Evolutionary conservation across 768 basidiomycete species (phyloP).

Genomic region (Pisolithus sp.): DNA sequence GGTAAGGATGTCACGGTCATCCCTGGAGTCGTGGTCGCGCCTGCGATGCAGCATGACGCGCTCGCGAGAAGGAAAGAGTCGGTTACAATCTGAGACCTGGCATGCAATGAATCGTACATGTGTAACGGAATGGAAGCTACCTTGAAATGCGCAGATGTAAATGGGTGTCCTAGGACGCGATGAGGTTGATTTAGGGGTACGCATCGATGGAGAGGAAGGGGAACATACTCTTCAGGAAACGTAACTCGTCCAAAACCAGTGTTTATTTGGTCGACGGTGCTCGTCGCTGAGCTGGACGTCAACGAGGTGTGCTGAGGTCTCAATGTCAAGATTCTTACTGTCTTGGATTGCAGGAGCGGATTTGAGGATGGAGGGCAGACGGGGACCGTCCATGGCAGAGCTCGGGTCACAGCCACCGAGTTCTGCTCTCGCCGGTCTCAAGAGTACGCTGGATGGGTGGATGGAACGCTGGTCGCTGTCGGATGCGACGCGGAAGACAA

Average conservation of each 20-base stretch:
- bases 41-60: conserved; percentile 65
- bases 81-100: conserved; percentile 48
- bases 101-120: background rate
- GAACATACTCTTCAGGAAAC: conserved; percentile 55
- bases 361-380: conserved; percentile 29
- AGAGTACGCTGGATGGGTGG: background rate
- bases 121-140: conserved; percentile 25
- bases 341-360: conserved; percentile 28
- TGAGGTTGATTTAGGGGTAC: background rate
- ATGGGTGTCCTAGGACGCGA: conserved; percentile 57
- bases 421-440: too few species aligned
- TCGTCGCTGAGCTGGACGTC: conserved; percentile 33
- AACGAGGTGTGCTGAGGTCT: background rate
- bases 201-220: background rate
- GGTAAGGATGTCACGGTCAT: conserved; percentile 52
- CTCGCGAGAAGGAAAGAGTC: conserved; percentile 66
- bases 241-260: conserved; percentile 56
- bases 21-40: conserved; percentile 60
- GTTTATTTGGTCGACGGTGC: conserved; percentile 49
- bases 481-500: too few species aligned
- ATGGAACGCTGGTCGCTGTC: conserved; percentile 10
- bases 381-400: conserved; percentile 18
- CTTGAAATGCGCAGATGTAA: conserved; percentile 66
- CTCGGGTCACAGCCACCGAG: background rate
- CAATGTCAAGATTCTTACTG: conserved; percentile 10